Conservation (phyloP, 352 stramenopile species). For the Phytophthora cajani region DNA sequence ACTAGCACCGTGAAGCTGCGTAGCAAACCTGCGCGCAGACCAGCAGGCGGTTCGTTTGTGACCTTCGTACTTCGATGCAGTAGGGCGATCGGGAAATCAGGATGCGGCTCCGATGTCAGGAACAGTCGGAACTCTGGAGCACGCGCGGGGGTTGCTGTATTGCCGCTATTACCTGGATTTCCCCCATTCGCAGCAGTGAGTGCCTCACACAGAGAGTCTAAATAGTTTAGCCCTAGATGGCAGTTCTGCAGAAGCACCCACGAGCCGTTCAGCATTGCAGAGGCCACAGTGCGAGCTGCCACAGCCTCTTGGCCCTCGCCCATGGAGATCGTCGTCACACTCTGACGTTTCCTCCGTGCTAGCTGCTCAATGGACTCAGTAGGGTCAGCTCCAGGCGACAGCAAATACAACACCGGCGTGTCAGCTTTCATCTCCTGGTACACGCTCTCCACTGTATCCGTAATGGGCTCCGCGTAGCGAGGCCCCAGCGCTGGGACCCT, state of each 20-base stretch:
- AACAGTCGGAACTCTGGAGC: constrained; percentile 74
- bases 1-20: constrained; percentile 78
- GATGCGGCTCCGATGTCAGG: constrained; percentile 73
- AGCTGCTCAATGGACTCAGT: constrained; percentile 80
- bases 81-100: constrained; percentile 67
- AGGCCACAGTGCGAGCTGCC: constrained; percentile 57
- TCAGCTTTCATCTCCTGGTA: constrained; percentile 71
- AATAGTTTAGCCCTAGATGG: constrained; percentile 71
- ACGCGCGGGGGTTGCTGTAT: constrained; percentile 4
- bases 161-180: constrained; percentile 11
- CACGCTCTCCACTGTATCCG: constrained; percentile 76
- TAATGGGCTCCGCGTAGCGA: constrained; percentile 68
- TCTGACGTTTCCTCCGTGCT: constrained; percentile 72
- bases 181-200: constrained; percentile 36
- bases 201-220: constrained; percentile 67
- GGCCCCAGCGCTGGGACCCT: constrained; percentile 65
- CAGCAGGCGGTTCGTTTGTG: constrained; percentile 79
- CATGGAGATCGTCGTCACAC: constrained; percentile 78
- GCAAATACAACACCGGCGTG: constrained; percentile 73
- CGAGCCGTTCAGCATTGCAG: constrained; percentile 73
- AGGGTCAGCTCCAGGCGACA: constrained; percentile 74
- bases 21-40: constrained; percentile 72
- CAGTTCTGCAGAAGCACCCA: constrained; percentile 88
- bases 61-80: constrained; percentile 76
- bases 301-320: constrained; percentile 78